Percentiles rank a stretch among this genome's conserved stretches.
These are phyloP conservation scores for Shiraia sp. DNA, from an alignment of 2,329 filamentous ascomycete genomes.

Conservation along the genomic window DNA sequence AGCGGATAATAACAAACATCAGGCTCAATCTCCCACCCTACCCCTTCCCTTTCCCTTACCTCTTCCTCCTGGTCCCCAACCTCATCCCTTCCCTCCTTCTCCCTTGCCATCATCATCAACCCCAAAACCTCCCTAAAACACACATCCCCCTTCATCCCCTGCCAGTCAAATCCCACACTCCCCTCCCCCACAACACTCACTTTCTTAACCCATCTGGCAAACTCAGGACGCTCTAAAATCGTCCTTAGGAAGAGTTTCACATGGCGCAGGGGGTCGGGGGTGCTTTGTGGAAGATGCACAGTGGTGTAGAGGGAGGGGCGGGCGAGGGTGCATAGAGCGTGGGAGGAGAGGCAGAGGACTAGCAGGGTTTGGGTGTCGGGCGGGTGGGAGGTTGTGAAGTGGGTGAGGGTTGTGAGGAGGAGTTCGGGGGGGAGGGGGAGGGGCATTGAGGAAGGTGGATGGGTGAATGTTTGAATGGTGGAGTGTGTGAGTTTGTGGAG, in stretches of 20 bases:
- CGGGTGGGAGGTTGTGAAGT: conserved; percentile 2
- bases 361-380: conserved; percentile 3
- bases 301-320: conserved; percentile 10
- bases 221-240: conserved; percentile 2
- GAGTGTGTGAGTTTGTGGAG: too few relatives aligned
- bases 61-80: background rate
- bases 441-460: too few relatives aligned
- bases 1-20: conserved; percentile 6
- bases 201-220: too few relatives aligned
- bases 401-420: conserved; percentile 3
- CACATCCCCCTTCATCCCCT: too few relatives aligned
- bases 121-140: too few relatives aligned
- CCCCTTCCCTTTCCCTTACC: too few relatives aligned
- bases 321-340: conserved; percentile 4
- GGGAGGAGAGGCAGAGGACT: conserved; percentile 6
- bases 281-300: conserved; percentile 2
- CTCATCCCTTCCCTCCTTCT: too few relatives aligned
- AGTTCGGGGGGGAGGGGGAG: conserved; percentile 11
- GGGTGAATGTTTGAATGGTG: too few relatives aligned
- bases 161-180: too few relatives aligned
- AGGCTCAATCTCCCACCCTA: conserved; percentile 2
- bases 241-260: conserved; percentile 8
- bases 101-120: too few relatives aligned
- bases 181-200: too few relatives aligned
- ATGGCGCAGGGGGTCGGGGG: background rate